Evolutionary conservation across 768 basidiomycete species (phyloP).

Genomic region (Termitomyces heimii): DNA sequence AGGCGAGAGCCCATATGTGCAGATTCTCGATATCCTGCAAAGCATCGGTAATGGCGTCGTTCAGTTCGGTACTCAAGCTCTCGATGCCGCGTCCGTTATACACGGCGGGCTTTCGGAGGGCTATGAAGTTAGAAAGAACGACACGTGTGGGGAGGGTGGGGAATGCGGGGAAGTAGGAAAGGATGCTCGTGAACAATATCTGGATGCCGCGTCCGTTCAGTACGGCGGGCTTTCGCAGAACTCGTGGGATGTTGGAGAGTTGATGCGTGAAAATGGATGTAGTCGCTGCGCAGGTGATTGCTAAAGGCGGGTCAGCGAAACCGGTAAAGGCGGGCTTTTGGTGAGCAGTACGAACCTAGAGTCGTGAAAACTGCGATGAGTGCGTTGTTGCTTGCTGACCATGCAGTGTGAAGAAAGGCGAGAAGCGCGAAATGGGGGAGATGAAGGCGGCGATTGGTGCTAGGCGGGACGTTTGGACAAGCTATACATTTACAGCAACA

Average conservation of each 20-base stretch:
- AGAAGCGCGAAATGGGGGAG: not conserved
- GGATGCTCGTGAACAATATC: not conserved
- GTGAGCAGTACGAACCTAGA: not conserved
- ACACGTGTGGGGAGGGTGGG: not conserved
- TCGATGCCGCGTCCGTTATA: not conserved
- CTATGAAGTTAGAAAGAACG: not conserved
- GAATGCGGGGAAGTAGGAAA: not conserved
- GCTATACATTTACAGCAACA: not conserved
- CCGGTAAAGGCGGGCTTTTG: not conserved
- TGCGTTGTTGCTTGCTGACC: not conserved
- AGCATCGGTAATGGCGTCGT: not conserved
- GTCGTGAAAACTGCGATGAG: not conserved
- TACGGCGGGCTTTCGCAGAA: not conserved
- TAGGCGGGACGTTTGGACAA: not conserved
- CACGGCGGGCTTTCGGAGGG: not conserved
- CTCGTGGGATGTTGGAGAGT: not conserved
- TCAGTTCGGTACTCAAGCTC: not conserved
- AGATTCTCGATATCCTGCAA: not conserved
- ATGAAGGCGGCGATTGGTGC: not conserved
- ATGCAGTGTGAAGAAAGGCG: not conserved
- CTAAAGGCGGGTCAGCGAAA: not conserved
- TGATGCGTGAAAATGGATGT: not conserved
- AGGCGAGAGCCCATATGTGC: not conserved
- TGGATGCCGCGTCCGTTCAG: not conserved
- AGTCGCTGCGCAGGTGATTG: not conserved